Percentiles rank a stretch among this genome's conserved stretches.
Conservation (phyloP, 148 eudicot species). For the Chenopodium quinoa region DNA sequence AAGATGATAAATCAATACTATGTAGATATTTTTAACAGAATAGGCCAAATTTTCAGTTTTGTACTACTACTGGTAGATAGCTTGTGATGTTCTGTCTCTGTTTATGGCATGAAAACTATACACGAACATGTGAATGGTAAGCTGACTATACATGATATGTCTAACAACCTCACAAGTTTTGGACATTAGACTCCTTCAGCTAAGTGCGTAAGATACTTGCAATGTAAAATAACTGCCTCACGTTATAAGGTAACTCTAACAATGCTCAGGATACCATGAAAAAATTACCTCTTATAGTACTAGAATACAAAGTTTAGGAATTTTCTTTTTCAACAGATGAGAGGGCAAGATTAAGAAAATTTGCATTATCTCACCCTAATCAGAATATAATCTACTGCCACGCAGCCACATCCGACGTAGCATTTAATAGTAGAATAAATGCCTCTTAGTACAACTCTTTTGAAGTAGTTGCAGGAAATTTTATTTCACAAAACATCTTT, state of each 20-base stretch:
- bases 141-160: conserved; percentile 13
- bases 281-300: background rate
- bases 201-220: conserved; percentile 13
- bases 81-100: conserved; percentile 1
- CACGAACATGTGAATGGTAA: conserved; percentile 20
- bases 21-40: background rate
- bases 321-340: background rate
- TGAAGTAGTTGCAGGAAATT: background rate
- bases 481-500: background rate
- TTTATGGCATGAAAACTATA: conserved; percentile 18
- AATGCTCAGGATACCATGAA: conserved; percentile 1
- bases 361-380: background rate
- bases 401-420: background rate
- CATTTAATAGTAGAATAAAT: background rate
- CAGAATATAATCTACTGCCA: background rate
- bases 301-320: background rate
- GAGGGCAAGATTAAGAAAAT: conserved; percentile 1
- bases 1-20: background rate
- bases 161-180: conserved; percentile 8
- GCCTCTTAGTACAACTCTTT: background rate
- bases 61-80: conserved; percentile 3
- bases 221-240: conserved; percentile 2
- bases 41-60: conserved; percentile 12
- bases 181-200: conserved; percentile 16
- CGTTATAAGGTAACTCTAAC: conserved; percentile 11